Evolutionary conservation across 169 alveolate species (phyloP).

Genomic region (Pseudocohnilembus persalinus): DNA sequence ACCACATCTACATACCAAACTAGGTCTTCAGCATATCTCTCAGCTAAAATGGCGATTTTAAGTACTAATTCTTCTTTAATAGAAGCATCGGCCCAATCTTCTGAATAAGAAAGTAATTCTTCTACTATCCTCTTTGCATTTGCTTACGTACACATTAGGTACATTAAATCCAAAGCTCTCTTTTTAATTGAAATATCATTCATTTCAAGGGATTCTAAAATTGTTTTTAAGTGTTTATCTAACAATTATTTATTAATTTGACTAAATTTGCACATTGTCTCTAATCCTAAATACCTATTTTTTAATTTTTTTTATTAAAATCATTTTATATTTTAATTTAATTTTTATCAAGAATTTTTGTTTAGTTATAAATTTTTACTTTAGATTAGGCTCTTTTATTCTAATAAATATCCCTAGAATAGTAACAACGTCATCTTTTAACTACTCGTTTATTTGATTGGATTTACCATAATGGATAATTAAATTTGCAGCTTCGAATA

Average conservation of each 20-base stretch:
- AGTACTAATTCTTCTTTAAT: conserved; percentile 92
- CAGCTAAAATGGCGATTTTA: conserved; percentile 89
- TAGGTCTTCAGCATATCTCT: conserved; percentile 86
- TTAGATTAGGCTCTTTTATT: conserved; percentile 87
- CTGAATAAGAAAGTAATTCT: conserved; percentile 87
- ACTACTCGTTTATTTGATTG: conserved; percentile 49
- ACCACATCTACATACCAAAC: conserved; percentile 92
- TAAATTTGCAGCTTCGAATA: conserved; percentile 89
- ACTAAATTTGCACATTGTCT: conserved; percentile 85
- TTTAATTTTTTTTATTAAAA: background rate
- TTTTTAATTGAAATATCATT: conserved; percentile 89
- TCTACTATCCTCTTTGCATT: conserved; percentile 88
- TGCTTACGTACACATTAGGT: conserved; percentile 85
- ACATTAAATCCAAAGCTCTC: conserved; percentile 89
- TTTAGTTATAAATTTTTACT: background rate
- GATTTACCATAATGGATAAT: conserved; percentile 78
- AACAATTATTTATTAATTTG: conserved; percentile 52
- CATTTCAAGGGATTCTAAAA: conserved; percentile 78
- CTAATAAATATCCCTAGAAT: conserved; percentile 80
- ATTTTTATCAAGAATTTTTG: too few species aligned
- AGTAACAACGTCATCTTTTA: conserved; percentile 70
- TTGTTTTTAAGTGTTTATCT: conserved; percentile 80
- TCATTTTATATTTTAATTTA: background rate
- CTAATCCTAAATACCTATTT: conserved; percentile 84
- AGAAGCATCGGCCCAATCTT: conserved; percentile 86